A percentile compares a stretch with the other conserved stretches of the same genome.
Conservation (phyloP, 441 rosid genomes). For the Metrosideros polymorpha region DNA sequence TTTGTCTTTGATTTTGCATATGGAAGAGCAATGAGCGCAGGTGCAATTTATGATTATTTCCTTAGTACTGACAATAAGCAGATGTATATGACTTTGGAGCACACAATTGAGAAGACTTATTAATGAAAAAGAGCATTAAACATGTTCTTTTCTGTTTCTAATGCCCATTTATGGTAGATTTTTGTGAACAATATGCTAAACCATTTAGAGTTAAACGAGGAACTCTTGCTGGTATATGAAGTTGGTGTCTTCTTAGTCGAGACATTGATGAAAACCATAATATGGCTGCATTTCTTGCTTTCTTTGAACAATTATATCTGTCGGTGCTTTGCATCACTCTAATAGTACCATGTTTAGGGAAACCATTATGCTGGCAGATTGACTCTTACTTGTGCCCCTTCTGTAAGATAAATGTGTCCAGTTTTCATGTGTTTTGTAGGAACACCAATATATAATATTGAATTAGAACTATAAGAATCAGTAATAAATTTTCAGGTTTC, state of each 20-base stretch:
- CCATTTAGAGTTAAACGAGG: background rate
- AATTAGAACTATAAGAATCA: background rate
- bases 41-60: background rate
- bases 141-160: background rate
- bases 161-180: background rate
- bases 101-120: background rate
- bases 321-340: background rate
- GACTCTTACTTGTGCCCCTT: background rate
- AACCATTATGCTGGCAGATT: background rate
- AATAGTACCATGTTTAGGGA: background rate
- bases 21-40: background rate
- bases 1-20: background rate
- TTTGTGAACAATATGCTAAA: background rate
- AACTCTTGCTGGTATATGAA: background rate
- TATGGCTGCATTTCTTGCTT: background rate
- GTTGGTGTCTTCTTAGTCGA: background rate
- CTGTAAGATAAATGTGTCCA: background rate
- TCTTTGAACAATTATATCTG: background rate
- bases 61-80: background rate
- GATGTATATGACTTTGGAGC: background rate
- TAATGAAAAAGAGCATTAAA: background rate
- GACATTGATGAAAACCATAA: background rate
- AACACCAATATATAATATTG: background rate
- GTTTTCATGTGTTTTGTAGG: background rate
- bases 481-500: background rate